Base-by-base conservation (phyloP, 257 asterid species). In the Linderniella brevidens region DNA sequence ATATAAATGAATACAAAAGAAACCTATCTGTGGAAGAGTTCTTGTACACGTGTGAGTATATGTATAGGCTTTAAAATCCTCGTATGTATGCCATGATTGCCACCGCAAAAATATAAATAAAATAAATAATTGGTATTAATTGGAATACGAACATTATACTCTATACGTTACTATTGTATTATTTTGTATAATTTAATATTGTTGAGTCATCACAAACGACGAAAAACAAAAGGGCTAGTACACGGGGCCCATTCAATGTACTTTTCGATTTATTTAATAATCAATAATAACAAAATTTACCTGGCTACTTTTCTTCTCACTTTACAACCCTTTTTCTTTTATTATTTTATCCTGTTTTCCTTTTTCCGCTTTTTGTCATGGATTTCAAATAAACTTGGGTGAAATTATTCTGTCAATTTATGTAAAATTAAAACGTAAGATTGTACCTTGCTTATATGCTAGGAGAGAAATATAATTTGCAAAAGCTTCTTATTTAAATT, bases 121-220 rank as follows among this genome's bases (percentile, higher is more conserved):
- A n/a, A n/a, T n/a, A n/a, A 42, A 42, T 42, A 42, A 1, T 13
- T 42, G 8, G 17, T 42, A 8, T 55, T 72, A 46, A 41, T 45
- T 59, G n/a, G n/a, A n/a, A n/a, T n/a, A 53, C 47, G 25, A 40
- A 65, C 67, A 71, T 65, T 58, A 59, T 76, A 58, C 78, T 74
- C 71, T 74, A 46, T 63, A 67, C 64, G 56, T 25, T 25, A 56
- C n/a, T n/a, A n/a, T n/a, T n/a, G n/a, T n/a, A n/a, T n/a, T n/a
- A n/a, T n/a, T n/a, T n/a, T n/a, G n/a, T n/a, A n/a, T n/a, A n/a
- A n/a, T n/a, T n/a, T 53, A 71, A 63, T 68, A 79, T 63, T 49
- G 73, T 65, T 68, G 79, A 68, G 47, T 70, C 74, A 58, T 64
- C 90, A 60, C 73, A 59, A 72, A 57, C n/a, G n/a, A 78, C 82